phyloP scores from a whole-genome alignment of 2,329 filamentous ascomycete species.

The Scortechinia acanthostroma region DNA sequence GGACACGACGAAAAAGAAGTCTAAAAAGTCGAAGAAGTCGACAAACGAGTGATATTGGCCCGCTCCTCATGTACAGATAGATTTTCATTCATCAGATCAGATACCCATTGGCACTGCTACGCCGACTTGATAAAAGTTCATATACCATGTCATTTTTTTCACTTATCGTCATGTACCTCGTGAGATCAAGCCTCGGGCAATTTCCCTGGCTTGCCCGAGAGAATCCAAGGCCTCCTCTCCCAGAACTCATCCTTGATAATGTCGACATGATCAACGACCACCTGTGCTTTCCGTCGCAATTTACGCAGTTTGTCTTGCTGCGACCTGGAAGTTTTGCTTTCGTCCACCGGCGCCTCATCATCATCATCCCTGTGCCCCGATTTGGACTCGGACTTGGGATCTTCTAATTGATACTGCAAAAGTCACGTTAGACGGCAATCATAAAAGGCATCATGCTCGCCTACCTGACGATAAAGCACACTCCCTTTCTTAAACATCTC shows the following conservation, averaged over 20 bases:
- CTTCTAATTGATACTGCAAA: background rate
- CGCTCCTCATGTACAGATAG: no score
- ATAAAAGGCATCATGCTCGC: constrained; percentile 5
- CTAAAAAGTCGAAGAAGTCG: background rate
- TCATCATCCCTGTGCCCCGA: background rate
- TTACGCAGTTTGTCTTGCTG: constrained; percentile 52
- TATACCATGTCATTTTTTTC: no score
- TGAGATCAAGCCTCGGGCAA: background rate
- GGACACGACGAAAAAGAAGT: background rate
- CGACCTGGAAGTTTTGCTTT: constrained; percentile 34
- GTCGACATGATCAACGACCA: constrained; percentile 54
- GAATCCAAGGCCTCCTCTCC: constrained; percentile 48
- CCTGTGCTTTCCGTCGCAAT: constrained; percentile 43
- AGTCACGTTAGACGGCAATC: background rate
- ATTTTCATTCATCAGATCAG: no score
- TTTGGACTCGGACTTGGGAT: background rate
- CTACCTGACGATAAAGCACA: constrained; percentile 49
- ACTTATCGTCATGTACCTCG: background rate
- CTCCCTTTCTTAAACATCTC: constrained; percentile 62
- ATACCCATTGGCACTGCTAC: constrained; percentile 1
- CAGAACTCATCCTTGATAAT: constrained; percentile 63
- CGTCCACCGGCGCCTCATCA: constrained; percentile 1
- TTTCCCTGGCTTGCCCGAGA: constrained; percentile 14
- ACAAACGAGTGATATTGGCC: no score
- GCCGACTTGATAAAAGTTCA: background rate